These are phyloP conservation scores for Kwoniella pini DNA, from an alignment of 768 basidiomycete species.

Conservation along the genomic window DNA sequence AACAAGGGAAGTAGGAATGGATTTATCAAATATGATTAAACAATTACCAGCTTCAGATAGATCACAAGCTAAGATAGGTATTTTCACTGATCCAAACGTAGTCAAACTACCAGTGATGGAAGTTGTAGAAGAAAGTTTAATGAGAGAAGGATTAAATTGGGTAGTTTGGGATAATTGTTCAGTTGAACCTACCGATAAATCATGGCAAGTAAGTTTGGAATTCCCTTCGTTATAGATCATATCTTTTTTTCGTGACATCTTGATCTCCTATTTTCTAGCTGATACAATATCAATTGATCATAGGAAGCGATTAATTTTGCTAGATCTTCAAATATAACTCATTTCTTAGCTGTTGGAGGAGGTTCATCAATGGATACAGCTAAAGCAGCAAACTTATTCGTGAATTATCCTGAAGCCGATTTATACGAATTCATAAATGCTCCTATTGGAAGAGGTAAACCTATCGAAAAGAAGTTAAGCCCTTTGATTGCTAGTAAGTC, in stretches of 20 bases:
- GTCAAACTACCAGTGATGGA: constrained; percentile 79
- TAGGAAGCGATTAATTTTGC: constrained; percentile 84
- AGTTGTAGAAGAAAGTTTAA: constrained; percentile 64
- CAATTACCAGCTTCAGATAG: constrained; percentile 39
- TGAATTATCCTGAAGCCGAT: constrained; percentile 87
- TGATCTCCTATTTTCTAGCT: neutral
- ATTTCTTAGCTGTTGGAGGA: constrained; percentile 64
- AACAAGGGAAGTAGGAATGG: constrained; percentile 49
- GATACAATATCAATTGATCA: constrained; percentile 44
- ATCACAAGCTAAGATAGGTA: constrained; percentile 67
- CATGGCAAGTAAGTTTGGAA: constrained; percentile 41
- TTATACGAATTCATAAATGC: constrained; percentile 97
- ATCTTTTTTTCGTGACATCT: no score
- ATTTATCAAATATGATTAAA: constrained; percentile 45
- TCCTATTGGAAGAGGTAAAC: constrained; percentile 86
- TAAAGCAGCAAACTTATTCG: constrained; percentile 83
- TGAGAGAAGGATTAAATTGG: constrained; percentile 61
- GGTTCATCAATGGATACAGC: constrained; percentile 82
- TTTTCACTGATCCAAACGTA: constrained; percentile 88
- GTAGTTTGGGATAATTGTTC: constrained; percentile 55
- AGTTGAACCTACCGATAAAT: constrained; percentile 83
- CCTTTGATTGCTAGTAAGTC: constrained; percentile 77
- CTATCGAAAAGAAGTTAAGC: constrained; percentile 69
- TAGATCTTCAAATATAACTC: constrained; percentile 81
- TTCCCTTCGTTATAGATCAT: no score